phyloP scores from a whole-genome alignment of 176 grass and related monocot species.

The Dactylis glomerata region DNA sequence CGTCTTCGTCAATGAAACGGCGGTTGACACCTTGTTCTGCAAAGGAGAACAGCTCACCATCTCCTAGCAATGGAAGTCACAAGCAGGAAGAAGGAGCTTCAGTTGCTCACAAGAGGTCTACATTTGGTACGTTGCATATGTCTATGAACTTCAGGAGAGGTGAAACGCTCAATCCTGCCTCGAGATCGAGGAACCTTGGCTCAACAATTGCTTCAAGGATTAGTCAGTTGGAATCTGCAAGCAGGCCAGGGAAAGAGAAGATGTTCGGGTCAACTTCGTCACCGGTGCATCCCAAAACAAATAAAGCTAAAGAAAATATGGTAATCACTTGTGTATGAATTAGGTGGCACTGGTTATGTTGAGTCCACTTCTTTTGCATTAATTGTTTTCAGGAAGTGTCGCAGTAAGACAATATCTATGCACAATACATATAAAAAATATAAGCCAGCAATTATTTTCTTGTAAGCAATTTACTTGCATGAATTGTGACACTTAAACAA shows the following conservation, averaged over 20 bases:
- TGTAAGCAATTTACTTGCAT: neutral
- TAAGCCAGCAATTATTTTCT: neutral
- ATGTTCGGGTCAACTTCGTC: conserved; percentile 21
- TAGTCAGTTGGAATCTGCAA: conserved; percentile 46
- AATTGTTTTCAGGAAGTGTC: neutral
- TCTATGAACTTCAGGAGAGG: conserved; percentile 25
- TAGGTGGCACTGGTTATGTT: neutral
- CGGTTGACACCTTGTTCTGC: conserved; percentile 3
- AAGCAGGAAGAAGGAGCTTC: conserved; percentile 11
- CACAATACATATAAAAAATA: neutral
- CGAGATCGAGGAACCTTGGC: conserved; percentile 21
- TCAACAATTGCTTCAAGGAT: conserved; percentile 39
- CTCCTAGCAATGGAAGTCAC: conserved; percentile 8
- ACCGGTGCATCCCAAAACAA: conserved; percentile 24
- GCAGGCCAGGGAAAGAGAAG: conserved; percentile 38
- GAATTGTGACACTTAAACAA: neutral
- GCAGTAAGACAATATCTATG: neutral
- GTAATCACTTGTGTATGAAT: conserved; percentile 5
- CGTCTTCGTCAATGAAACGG: conserved; percentile 3
- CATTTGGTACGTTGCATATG: conserved; percentile 26
- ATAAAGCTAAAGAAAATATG: conserved; percentile 34
- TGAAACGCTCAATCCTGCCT: conserved; percentile 28
- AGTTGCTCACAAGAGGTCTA: conserved; percentile 27
- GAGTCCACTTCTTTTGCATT: neutral
- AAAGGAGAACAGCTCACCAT: conserved; percentile 62